These are phyloP conservation scores for Yarrowia hollandica DNA, from an alignment of 805 yeast genomes.

Conservation along the genomic window DNA sequence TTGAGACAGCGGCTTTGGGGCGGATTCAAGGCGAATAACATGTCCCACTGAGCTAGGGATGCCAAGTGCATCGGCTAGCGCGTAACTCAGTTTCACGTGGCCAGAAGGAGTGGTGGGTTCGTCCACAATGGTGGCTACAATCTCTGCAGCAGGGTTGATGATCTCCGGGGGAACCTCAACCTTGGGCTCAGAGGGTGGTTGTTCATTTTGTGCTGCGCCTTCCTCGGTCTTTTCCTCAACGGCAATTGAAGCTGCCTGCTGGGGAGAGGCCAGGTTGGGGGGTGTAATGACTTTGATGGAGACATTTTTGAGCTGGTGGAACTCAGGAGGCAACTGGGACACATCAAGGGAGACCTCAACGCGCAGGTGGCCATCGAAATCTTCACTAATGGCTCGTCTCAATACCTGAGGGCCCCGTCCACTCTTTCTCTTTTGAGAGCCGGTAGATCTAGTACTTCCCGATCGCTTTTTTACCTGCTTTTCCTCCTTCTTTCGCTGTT, in stretches of 20 bases:
- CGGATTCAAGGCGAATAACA: conserved; percentile 53
- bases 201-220: not conserved
- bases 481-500: conserved; percentile 37
- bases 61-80: conserved; percentile 58
- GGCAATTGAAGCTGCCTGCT: conserved; percentile 29
- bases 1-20: conserved; percentile 42
- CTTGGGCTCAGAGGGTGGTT: not conserved
- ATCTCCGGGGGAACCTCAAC: conserved; percentile 12
- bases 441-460: conserved; percentile 17
- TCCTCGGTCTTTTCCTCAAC: conserved; percentile 4
- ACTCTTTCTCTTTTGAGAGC: conserved; percentile 5
- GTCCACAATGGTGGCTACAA: conserved; percentile 53
- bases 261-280: conserved; percentile 14
- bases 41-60: conserved; percentile 54
- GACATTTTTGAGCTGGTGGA: not conserved
- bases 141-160: conserved; percentile 41
- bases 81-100: conserved; percentile 54
- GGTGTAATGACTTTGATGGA: conserved; percentile 13
- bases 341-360: not conserved
- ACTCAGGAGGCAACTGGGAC: conserved; percentile 19
- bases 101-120: conserved; percentile 39
- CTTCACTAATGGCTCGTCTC: conserved; percentile 11
- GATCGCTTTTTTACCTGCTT: conserved; percentile 15
- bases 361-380: not conserved
- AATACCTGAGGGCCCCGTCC: conserved; percentile 14